Percentiles rank a stretch among this genome's conserved stretches.
phyloP scores from a whole-genome alignment of 495 filamentous ascomycete species.

The Aspergillus asperescens region DNA sequence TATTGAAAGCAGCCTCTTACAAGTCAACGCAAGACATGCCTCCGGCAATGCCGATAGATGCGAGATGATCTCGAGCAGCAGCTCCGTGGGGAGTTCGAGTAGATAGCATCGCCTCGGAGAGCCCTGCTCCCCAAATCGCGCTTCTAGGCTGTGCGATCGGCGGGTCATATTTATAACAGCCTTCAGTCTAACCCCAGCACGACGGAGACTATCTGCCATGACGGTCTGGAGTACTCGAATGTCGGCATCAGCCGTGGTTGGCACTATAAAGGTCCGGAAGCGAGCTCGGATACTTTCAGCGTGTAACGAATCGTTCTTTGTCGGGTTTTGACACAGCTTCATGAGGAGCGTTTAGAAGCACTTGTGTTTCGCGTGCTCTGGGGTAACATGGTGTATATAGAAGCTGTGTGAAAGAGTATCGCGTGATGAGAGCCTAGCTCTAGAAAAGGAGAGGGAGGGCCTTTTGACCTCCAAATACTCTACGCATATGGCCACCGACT shows the following conservation, averaged over 20 bases:
- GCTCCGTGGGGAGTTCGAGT: slow-evolving; percentile 41
- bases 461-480: slow-evolving; percentile 33
- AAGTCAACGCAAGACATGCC: slow-evolving; percentile 41
- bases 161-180: slow-evolving; percentile 30
- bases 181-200: slow-evolving; percentile 33
- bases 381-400: slow-evolving; percentile 19
- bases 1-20: slow-evolving; percentile 40
- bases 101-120: slow-evolving; percentile 30
- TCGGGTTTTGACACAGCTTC: slow-evolving; percentile 11
- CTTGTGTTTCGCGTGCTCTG: slow-evolving; percentile 5
- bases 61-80: slow-evolving; percentile 39
- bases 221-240: slow-evolving; percentile 11
- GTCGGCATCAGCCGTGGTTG: slow-evolving; percentile 17
- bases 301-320: slow-evolving; percentile 3
- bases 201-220: slow-evolving; percentile 30
- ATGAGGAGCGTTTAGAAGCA: slow-evolving; percentile 13
- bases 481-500: slow-evolving; percentile 17
- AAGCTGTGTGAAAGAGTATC: slow-evolving; percentile 3
- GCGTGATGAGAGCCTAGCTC: slow-evolving; percentile 13
- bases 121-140: slow-evolving; percentile 15
- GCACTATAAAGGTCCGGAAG: slow-evolving; percentile 10
- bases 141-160: slow-evolving; percentile 23
- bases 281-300: slow-evolving; percentile 8
- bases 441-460: slow-evolving; percentile 16
- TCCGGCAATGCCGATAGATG: slow-evolving; percentile 37